These are phyloP conservation scores for Peronospora destructor DNA, from an alignment of 352 stramenopile species.

Conservation along the genomic window DNA sequence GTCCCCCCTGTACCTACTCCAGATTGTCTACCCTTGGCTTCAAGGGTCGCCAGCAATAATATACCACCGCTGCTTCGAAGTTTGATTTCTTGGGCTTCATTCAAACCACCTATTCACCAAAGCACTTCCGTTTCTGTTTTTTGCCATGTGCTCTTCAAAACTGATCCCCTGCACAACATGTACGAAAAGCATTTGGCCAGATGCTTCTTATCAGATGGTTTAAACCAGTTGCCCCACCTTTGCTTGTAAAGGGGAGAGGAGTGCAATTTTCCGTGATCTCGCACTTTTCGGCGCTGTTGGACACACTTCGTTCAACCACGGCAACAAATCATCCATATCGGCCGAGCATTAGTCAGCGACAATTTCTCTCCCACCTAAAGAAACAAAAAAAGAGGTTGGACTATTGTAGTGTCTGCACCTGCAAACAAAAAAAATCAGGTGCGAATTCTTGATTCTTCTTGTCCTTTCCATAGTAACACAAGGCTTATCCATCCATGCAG, in stretches of 20 bases:
- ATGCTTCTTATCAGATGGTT: slow-evolving; percentile 13
- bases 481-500: not conserved
- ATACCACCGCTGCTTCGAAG: not conserved
- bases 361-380: not conserved
- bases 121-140: not conserved
- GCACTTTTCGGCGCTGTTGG: not conserved
- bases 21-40: not conserved
- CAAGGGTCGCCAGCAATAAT: not conserved
- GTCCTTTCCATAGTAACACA: slow-evolving; percentile 1
- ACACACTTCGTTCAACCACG: not conserved
- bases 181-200: slow-evolving; percentile 11
- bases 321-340: not conserved
- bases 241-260: not conserved
- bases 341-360: too few species aligned
- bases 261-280: not conserved
- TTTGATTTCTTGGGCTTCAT: not conserved
- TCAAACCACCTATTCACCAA: not conserved
- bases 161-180: not conserved
- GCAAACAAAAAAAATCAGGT: slow-evolving; percentile 11
- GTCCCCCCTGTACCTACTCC: too few species aligned
- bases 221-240: slow-evolving; percentile 1
- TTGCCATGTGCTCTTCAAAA: not conserved
- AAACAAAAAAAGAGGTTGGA: not conserved
- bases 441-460: slow-evolving; percentile 4
- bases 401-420: not conserved